Evolutionary conservation across 805 yeast species (phyloP).

Genomic region (Yamadazyma ubonensis): DNA sequence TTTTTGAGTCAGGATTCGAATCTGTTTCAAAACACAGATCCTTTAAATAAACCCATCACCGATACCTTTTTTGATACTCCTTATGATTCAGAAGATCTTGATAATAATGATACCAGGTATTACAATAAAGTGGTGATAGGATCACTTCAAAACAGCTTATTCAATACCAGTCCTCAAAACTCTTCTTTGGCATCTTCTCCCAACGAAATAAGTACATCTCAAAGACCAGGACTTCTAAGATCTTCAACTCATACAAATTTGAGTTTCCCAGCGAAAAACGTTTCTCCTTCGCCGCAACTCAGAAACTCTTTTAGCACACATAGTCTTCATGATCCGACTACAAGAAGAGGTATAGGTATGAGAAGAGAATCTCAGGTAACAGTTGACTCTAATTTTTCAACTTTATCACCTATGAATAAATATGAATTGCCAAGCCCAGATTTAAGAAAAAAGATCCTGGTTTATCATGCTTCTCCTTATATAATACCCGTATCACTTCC

Average conservation of each 20-base stretch:
- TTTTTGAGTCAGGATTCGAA: constrained; percentile 51
- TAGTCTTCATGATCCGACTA: constrained; percentile 9
- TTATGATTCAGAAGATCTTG: constrained; percentile 14
- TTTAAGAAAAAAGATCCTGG: constrained; percentile 11
- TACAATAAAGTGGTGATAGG: constrained; percentile 17
- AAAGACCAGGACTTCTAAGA: constrained; percentile 14
- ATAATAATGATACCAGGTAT: constrained; percentile 12
- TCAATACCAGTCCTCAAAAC: constrained; percentile 8
- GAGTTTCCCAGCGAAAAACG: constrained; percentile 5
- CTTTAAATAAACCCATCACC: constrained; percentile 1
- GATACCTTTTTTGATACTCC: constrained; percentile 14
- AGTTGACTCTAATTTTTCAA: constrained; percentile 28
- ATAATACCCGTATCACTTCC: constrained; percentile 45
- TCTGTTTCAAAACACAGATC: constrained; percentile 33
- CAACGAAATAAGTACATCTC: constrained; percentile 5
- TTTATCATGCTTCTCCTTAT: constrained; percentile 31
- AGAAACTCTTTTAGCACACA: constrained; percentile 15
- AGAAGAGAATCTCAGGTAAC: constrained; percentile 37
- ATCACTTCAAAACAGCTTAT: constrained; percentile 4
- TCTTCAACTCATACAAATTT: constrained; percentile 12
- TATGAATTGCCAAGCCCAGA: constrained; percentile 5
- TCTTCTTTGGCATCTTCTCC: constrained; percentile 12
- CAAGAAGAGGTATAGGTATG: constrained; percentile 2
- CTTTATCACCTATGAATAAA: constrained; percentile 16
- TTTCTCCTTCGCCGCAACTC: constrained; percentile 16